These are phyloP conservation scores for Nicotiana obtusifolia DNA, from an alignment of 257 asterid genomes.

Conservation along the genomic window DNA sequence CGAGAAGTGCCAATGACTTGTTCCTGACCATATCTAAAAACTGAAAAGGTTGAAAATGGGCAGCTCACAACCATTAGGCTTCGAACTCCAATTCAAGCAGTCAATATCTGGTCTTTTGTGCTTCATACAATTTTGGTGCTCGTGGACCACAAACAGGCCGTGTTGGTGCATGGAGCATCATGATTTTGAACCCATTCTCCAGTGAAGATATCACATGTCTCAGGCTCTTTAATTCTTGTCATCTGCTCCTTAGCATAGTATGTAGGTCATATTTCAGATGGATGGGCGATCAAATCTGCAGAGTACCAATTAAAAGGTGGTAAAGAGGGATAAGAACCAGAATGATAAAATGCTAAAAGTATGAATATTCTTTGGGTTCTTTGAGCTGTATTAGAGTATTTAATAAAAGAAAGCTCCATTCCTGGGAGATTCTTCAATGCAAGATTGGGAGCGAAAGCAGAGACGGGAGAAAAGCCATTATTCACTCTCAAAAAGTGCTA, in stretches of 20 bases:
- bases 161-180: conserved; percentile 38
- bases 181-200: conserved; percentile 49
- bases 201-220: conserved; percentile 32
- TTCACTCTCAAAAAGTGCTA: neutral
- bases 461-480: neutral
- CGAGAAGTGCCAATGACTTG: conserved; percentile 41
- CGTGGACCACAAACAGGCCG: conserved; percentile 46
- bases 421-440: neutral
- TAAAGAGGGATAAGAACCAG: conserved; percentile 10
- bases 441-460: neutral
- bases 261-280: conserved; percentile 5
- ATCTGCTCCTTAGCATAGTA: conserved; percentile 16
- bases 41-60: conserved; percentile 39
- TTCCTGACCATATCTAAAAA: conserved; percentile 37
- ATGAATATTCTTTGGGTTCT: neutral
- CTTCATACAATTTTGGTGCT: conserved; percentile 60
- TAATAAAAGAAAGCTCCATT: neutral
- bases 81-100: conserved; percentile 45
- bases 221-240: conserved; percentile 1
- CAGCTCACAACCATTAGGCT: conserved; percentile 44
- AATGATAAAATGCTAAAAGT: neutral
- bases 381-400: neutral
- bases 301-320: neutral
- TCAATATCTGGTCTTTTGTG: conserved; percentile 42
- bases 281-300: neutral